Evolutionary conservation across 305 asterid species (phyloP), one percentile per base, ranked within the genome.

Genomic region (Rubia peregrina): DNA sequence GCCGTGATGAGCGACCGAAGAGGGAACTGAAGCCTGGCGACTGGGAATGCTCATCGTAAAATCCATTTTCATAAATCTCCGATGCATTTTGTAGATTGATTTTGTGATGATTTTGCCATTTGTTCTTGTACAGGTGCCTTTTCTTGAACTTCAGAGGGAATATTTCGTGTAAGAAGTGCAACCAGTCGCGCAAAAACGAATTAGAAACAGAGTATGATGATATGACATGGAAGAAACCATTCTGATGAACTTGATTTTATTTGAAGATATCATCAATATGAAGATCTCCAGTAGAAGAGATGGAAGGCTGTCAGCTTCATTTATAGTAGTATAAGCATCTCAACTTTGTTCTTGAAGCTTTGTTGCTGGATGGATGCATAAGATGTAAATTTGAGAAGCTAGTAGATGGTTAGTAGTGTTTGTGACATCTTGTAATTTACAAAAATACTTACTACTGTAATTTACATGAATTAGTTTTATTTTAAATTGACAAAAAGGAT

Each of bases 1-100:
- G 98, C 77, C 81, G 80, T 72, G 83, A 48, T 69, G 78, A 79
- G 48, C 96, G 91, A 9, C 93, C 95, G 21, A 75, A 69, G 75
- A 82, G 84, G 77, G 77, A 79, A 51, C 79, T 90, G 42, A 78
- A 68, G 74, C 88, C 86, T 3, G 98, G 96, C 71, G 96, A 91
- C 65, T 91, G 98, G 98, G 89, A 88, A 70, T 91, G 98, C 80
- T 80, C 89, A 22, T 51, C 76, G 96, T 91, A 76, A 86, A 93
- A 17, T 86, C 80, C 66, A 61, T 36, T 12, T 51, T n/a, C 3
- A 33, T 21, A 33, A 64, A 68, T 69, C 33, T 51, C 46, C 7
- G 12, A 36, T 11, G 38, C 48, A 69, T 36, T 36, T 46, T 46
- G 24, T 11, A 16, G 48, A 26, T 49, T 49, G 14, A 16, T 51